Evolutionary conservation across 2,329 filamentous ascomycete genomes (phyloP).

Genomic region (Nigrospora oryzae): DNA sequence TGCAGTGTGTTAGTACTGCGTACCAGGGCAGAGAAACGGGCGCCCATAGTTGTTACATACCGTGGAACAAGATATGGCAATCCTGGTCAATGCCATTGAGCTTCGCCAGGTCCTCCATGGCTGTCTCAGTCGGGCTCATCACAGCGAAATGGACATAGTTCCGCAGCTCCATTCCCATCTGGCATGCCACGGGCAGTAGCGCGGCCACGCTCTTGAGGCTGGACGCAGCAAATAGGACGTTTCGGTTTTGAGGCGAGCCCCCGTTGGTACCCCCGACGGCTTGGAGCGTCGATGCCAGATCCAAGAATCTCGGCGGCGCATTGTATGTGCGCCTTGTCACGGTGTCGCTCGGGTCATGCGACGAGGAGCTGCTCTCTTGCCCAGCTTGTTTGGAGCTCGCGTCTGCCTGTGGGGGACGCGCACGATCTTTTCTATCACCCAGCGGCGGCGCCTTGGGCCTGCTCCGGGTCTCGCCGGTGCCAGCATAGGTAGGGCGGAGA

Average conservation of each 20-base stretch:
- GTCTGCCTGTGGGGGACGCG: background rate
- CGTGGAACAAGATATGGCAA: slow-evolving; percentile 59
- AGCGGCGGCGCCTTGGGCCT: background rate
- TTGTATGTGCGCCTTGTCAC: slow-evolving; percentile 43
- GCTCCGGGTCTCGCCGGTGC: background rate
- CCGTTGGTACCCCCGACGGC: slow-evolving; percentile 47
- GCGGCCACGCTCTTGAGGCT: slow-evolving; percentile 64
- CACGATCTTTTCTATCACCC: background rate
- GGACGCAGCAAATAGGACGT: slow-evolving; percentile 72
- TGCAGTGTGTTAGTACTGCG: slow-evolving; percentile 19
- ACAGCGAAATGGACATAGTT: slow-evolving; percentile 78
- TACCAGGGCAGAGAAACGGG: background rate
- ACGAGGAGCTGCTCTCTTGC: background rate
- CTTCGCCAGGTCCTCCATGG: slow-evolving; percentile 58
- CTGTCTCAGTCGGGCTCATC: slow-evolving; percentile 64
- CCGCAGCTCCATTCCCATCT: slow-evolving; percentile 63
- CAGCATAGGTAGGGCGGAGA: slow-evolving; percentile 21
- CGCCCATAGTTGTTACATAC: slow-evolving; percentile 21
- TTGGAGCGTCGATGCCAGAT: slow-evolving; percentile 56
- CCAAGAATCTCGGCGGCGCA: slow-evolving; percentile 61
- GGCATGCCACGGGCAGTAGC: slow-evolving; percentile 75
- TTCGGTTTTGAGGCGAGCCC: slow-evolving; percentile 45
- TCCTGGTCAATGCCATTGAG: slow-evolving; percentile 70
- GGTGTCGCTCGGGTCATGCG: slow-evolving; percentile 1
- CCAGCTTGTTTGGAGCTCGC: background rate